Evolutionary conservation across 345 rosid genomes (phyloP), one percentile per base, ranked within the genome.

Genomic region (Leavenworthia alabamica): DNA sequence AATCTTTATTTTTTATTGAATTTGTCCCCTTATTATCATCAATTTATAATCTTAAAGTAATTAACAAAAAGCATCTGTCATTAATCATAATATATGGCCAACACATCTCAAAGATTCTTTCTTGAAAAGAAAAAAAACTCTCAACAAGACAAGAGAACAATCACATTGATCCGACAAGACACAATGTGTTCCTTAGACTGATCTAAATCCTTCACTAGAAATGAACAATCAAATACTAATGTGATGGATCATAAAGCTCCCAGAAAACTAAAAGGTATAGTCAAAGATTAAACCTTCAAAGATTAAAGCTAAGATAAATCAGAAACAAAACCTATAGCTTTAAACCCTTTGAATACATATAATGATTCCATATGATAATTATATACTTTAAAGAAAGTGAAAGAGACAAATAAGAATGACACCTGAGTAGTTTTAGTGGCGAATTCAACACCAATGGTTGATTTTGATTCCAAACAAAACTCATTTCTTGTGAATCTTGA

Each of bases 11-110:
- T 36, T 27, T 53, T 44, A 20, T 8, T 20, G 4, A 22, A 36
- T 55, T 47, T 60, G 53, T n/a, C n/a, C 31, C 23, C 16, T 71
- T 60, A 63, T 46, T 64, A 54, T 58, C 68, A 37, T 39, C 51
- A 49, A 35, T 31, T 1, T 48, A 63, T 56, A 61, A 17, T 19
- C 67, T 52, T 29, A 46, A 46, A 70, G n/a, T n/a, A n/a, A 62
- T 1, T 29, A 36, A 61, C n/a, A 8, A 26, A 62, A 60, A 36
- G 9, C 64, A 55, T 62, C 5, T n/a, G n/a, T n/a, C n/a, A n/a
- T n/a, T n/a, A 8, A 10, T 60, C 66, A 44, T 36, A 36, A 55
- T n/a, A 26, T 4, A 68, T 43, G 2, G 46, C 51, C 75, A 63
- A 36, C 53, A 48, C 53, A 71, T 12, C 24, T 12, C 24, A 47